Conservation (phyloP, 345 rosid species). For the Tarenaya hassleriana region DNA sequence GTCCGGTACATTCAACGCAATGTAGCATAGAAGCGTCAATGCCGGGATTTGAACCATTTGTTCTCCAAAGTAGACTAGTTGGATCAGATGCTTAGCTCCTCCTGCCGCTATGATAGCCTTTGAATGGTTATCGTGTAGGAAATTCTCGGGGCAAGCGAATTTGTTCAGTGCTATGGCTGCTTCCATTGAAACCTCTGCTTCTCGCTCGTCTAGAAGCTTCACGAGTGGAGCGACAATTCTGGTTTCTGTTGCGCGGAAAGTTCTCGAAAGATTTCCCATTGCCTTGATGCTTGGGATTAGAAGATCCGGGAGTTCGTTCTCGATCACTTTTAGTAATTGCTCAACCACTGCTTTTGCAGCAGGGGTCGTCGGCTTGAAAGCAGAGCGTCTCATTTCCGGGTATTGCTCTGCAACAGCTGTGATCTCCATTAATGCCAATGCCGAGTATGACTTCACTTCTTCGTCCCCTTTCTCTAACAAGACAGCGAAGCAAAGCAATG, state of each 20-base stretch:
- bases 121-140: constrained; percentile 47
- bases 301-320: constrained; percentile 45
- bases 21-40: constrained; percentile 42
- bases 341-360: constrained; percentile 71
- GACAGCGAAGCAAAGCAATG: constrained; percentile 58
- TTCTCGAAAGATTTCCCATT: constrained; percentile 70
- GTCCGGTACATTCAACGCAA: constrained; percentile 45
- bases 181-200: constrained; percentile 51
- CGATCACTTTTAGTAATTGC: constrained; percentile 43
- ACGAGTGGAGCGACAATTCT: constrained; percentile 57
- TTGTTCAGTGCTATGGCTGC: constrained; percentile 52
- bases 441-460: constrained; percentile 55
- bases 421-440: constrained; percentile 75
- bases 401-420: constrained; percentile 53
- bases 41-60: constrained; percentile 60
- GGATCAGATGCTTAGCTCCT: constrained; percentile 57
- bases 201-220: constrained; percentile 59
- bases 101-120: constrained; percentile 52
- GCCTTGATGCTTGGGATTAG: constrained; percentile 51
- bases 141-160: constrained; percentile 53
- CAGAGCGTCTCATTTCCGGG: constrained; percentile 51
- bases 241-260: constrained; percentile 66
- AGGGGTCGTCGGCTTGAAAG: constrained; percentile 70
- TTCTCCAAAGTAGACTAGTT: constrained; percentile 55
- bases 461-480: constrained; percentile 56